Conservation (phyloP, 2,329 filamentous ascomycete genomes). For the Periconia macrospinosa region DNA sequence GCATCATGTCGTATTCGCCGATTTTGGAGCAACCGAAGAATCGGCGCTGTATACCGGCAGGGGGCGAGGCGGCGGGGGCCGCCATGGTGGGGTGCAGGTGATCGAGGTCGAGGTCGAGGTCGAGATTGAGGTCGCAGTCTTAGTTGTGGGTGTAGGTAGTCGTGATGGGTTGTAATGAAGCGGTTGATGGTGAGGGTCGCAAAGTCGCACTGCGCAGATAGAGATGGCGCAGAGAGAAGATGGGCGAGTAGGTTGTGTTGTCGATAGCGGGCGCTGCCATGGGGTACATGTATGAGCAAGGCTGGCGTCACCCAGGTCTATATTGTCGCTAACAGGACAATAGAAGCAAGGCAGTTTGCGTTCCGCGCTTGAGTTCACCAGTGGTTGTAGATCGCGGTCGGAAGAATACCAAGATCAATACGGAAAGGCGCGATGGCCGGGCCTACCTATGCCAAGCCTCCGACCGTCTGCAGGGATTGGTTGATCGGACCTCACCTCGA, state of each 20-base stretch:
- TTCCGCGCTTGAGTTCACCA: background rate
- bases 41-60: constrained; percentile 55
- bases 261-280: constrained; percentile 20
- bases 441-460: background rate
- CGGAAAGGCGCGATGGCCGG: background rate
- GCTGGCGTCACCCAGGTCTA: background rate
- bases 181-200: constrained; percentile 15
- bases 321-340: background rate
- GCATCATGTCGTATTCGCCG: constrained; percentile 74
- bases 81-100: constrained; percentile 18
- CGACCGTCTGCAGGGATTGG: constrained; percentile 1
- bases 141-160: background rate
- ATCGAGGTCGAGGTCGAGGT: background rate
- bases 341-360: constrained; percentile 11
- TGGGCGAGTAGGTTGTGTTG: constrained; percentile 11
- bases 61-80: constrained; percentile 43
- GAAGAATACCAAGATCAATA: background rate
- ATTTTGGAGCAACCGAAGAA: constrained; percentile 88
- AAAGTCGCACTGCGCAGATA: constrained; percentile 7
- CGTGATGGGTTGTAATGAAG: background rate
- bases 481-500: constrained; percentile 27
- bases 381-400: background rate
- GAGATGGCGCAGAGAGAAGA: constrained; percentile 3
- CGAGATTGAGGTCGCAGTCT: background rate
- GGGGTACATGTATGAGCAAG: background rate